phyloP scores from a whole-genome alignment of 164 flowering plant species.

The Pachysandra terminalis region DNA sequence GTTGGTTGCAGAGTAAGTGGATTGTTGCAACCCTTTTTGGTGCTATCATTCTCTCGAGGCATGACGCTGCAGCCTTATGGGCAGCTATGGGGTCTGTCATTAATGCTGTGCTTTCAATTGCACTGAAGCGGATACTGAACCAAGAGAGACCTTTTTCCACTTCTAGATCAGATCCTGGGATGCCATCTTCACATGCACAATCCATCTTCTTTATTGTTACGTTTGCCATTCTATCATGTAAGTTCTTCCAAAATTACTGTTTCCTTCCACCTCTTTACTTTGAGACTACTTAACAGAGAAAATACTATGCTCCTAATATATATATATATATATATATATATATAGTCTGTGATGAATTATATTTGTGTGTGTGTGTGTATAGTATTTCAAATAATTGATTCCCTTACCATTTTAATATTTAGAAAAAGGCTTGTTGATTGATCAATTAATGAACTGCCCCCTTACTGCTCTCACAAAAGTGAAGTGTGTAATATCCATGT shows the following conservation, averaged over 20 bases:
- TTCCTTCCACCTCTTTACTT: no score
- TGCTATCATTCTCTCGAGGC: slow-evolving; percentile 59
- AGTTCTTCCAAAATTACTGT: slow-evolving; percentile 13
- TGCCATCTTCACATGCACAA: slow-evolving; percentile 93
- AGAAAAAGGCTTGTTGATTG: no score
- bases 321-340: no score
- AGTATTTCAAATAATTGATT: no score
- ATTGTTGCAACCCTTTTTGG: slow-evolving; percentile 54
- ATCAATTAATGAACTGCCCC: no score
- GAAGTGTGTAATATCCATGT: no score
- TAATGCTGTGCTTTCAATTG: slow-evolving; percentile 52
- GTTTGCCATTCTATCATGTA: slow-evolving; percentile 52
- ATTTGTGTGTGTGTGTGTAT: no score
- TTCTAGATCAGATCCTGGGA: slow-evolving; percentile 64
- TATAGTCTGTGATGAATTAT: no score
- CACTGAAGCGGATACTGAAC: slow-evolving; percentile 60
- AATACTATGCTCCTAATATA: no score
- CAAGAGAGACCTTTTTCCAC: slow-evolving; percentile 64
- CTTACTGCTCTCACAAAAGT: no score
- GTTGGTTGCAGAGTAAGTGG: slow-evolving; percentile 83
- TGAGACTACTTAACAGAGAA: no score
- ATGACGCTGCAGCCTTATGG: slow-evolving; percentile 80
- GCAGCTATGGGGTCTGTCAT: slow-evolving; percentile 56
- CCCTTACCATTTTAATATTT: no score
- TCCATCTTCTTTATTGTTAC: slow-evolving; percentile 50